These are phyloP conservation scores for Fusarium tjaetaba DNA, from an alignment of 2,329 filamentous ascomycete genomes.

Conservation along the genomic window DNA sequence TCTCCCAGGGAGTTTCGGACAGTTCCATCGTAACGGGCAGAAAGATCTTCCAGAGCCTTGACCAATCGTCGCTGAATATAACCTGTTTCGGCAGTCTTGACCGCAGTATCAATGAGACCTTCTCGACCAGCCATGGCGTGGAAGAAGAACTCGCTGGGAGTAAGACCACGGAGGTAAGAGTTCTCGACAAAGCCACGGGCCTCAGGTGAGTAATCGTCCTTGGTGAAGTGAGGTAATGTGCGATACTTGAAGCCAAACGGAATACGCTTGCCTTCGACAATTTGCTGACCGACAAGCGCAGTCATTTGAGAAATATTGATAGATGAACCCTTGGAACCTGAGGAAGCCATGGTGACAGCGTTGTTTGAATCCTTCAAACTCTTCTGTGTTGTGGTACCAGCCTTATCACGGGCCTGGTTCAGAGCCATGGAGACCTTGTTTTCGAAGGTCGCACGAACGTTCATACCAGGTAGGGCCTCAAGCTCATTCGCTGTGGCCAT, in stretches of 20 bases:
- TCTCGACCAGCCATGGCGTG: conserved; percentile 99
- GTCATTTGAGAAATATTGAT: conserved; percentile 99
- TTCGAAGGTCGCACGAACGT: conserved; percentile 97
- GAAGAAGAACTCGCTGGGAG: conserved; percentile 98
- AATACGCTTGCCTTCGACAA: conserved; percentile 98
- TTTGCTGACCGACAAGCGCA: conserved; percentile 96
- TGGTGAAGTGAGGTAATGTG: conserved; percentile 96
- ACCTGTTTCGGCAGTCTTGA: conserved; percentile 98
- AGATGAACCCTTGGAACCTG: conserved; percentile 96
- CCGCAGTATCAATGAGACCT: conserved; percentile 98
- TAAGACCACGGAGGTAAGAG: conserved; percentile 94
- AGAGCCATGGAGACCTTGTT: conserved; percentile 94
- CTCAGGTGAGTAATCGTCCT: conserved; percentile 98
- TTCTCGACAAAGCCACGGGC: conserved; percentile 98
- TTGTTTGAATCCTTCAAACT: conserved; percentile 97
- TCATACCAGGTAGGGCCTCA: conserved; percentile 97
- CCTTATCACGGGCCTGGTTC: conserved; percentile 95
- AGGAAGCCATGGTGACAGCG: conserved; percentile 93
- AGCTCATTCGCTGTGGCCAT: conserved; percentile 86
- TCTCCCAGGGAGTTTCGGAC: conserved; percentile 97
- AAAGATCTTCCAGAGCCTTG: conserved; percentile 97
- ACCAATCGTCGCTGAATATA: conserved; percentile 99
- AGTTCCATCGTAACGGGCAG: conserved; percentile 96
- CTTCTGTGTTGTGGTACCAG: conserved; percentile 90
- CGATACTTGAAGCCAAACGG: conserved; percentile 99